These are phyloP conservation scores for sunflower (Helianthus annuus) DNA, from an alignment of 129 eudicot genomes.

Conservation along the genomic window HanXRQr2.0-SUNRISE NC_035443.2:175573149-175573648, in stretches of 20 bases:
- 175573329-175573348: too few species aligned
- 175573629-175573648: neutral
- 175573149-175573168: too few species aligned
- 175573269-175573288: too few species aligned
- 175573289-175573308: too few species aligned
- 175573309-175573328: too few species aligned
- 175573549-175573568: conserved; percentile 13
- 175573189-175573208: too few species aligned
- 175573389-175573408: conserved; percentile 24
- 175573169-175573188: too few species aligned
- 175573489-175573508: conserved; percentile 29
- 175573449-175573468: neutral
- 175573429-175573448: conserved; percentile 20
- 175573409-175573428: conserved; percentile 19
- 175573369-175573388: conserved; percentile 9
- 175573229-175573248: too few species aligned
- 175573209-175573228: too few species aligned
- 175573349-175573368: neutral
- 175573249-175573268: too few species aligned
- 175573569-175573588: neutral
- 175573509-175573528: conserved; percentile 26
- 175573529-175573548: conserved; percentile 25
- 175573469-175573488: conserved; percentile 24
- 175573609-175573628: neutral
- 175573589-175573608: neutral